Evolutionary conservation across 148 eudicot genomes (phyloP).

Genomic region (Pouteria glomerata): DNA sequence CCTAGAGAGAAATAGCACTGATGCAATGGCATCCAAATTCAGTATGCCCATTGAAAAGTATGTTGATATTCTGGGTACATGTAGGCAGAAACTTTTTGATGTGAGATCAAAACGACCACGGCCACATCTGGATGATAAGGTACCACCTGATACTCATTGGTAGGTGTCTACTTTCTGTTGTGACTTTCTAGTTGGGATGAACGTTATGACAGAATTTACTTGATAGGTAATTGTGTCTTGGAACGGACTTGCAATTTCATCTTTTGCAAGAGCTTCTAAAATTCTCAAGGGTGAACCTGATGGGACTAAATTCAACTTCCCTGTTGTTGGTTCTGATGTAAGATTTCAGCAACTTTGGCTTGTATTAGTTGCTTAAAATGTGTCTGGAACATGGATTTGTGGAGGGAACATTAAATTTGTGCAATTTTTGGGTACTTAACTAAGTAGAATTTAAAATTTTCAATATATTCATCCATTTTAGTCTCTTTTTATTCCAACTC

Average conservation of each 20-base stretch:
- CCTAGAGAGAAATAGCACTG: constrained; percentile 68
- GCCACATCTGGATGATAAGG: constrained; percentile 95
- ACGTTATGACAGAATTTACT: neutral
- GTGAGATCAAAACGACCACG: constrained; percentile 66
- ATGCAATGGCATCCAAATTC: constrained; percentile 64
- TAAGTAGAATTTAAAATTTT: too few relatives aligned
- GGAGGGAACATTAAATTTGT: too few relatives aligned
- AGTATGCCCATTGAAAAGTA: constrained; percentile 54
- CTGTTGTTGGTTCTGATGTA: constrained; percentile 69
- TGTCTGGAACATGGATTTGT: too few relatives aligned
- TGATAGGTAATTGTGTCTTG: constrained; percentile 89
- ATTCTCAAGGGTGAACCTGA: constrained; percentile 67
- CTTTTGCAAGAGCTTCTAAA: constrained; percentile 89
- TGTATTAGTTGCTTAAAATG: neutral
- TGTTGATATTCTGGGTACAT: constrained; percentile 50
- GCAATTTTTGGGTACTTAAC: too few relatives aligned
- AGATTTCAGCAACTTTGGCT: constrained; percentile 18
- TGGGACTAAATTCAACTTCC: constrained; percentile 58
- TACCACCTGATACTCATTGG: constrained; percentile 11
- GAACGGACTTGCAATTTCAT: constrained; percentile 91
- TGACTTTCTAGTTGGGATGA: constrained; percentile 1
- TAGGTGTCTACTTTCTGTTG: neutral
- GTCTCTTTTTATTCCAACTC: too few relatives aligned
- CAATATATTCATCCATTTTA: too few relatives aligned
- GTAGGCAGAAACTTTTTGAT: constrained; percentile 64